Percentiles rank a stretch among this genome's conserved stretches.
Evolutionary conservation across 2,329 filamentous ascomycete genomes (phyloP).

Genomic region (Stemphylium lycopersici): DNA sequence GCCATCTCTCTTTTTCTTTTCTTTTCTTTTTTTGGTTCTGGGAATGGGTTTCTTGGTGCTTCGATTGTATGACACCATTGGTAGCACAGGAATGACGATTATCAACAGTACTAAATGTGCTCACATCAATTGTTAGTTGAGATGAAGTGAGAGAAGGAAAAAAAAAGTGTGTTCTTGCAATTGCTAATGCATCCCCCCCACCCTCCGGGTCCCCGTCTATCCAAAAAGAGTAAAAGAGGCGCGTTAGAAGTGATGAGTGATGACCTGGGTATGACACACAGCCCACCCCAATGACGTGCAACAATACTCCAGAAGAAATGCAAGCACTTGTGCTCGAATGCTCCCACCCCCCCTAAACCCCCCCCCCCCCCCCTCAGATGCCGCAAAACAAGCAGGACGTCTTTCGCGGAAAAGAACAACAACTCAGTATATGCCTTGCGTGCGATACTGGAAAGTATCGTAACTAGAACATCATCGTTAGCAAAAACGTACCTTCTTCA

Average conservation of each 20-base stretch:
- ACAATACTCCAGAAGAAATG: neutral
- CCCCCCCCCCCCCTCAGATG: neutral
- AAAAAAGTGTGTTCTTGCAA: neutral
- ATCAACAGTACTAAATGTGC: neutral
- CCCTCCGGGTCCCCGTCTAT: neutral
- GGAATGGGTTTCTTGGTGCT: no score
- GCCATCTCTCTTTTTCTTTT: no score
- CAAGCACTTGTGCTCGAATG: neutral
- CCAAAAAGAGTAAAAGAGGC: neutral
- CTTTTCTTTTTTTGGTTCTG: no score
- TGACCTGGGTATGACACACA: neutral
- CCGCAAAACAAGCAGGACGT: neutral
- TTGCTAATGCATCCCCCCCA: neutral
- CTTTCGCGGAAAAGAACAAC: neutral
- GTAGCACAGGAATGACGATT: no score
- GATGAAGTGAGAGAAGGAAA: neutral
- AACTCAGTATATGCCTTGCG: slow-evolving; percentile 80
- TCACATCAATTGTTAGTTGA: neutral
- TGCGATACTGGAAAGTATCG: slow-evolving; percentile 86
- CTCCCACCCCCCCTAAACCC: no score
- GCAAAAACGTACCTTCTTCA: neutral
- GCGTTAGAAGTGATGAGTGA: no score
- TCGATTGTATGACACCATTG: no score
- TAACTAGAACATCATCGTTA: slow-evolving; percentile 61
- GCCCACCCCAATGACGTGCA: neutral